Conservation (phyloP, 768 basidiomycete genomes). For the Sutorius australiensis region DNA sequence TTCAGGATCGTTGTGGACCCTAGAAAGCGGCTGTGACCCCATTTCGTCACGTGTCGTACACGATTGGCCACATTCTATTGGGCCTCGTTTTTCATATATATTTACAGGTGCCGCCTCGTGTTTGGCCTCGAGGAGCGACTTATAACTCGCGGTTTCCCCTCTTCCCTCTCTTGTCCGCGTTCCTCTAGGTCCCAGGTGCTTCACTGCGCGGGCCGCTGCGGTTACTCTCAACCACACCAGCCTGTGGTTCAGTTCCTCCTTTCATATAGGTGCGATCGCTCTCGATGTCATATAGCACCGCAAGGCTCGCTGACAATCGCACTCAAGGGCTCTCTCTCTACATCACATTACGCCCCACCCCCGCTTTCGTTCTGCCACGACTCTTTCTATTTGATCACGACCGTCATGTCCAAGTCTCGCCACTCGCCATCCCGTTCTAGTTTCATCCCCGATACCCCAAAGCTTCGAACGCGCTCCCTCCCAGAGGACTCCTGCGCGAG, state of each 20-base stretch:
- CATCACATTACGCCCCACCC: background rate
- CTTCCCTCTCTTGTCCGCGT: constrained; percentile 11
- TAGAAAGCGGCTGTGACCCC: background rate
- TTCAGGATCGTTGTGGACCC: background rate
- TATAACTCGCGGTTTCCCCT: constrained; percentile 13
- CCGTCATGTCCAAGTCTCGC: constrained; percentile 24
- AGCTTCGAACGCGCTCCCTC: constrained; percentile 13
- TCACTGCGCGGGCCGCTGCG: constrained; percentile 27
- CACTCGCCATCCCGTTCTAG: constrained; percentile 12
- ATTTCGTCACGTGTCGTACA: constrained; percentile 17
- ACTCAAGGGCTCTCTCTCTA: constrained; percentile 3
- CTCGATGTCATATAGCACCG: background rate
- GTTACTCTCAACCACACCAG: constrained; percentile 16
- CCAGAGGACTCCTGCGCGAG: constrained; percentile 12
- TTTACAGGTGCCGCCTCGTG: constrained; percentile 24
- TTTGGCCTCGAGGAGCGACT: constrained; percentile 21
- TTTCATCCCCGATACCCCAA: constrained; percentile 23
- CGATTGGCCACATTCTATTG: constrained; percentile 24
- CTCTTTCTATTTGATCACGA: constrained; percentile 23
- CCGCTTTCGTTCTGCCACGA: constrained; percentile 18
- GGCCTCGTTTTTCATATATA: constrained; percentile 6
- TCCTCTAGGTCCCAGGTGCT: constrained; percentile 16
- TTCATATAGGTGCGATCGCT: constrained; percentile 12
- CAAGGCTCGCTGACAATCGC: background rate
- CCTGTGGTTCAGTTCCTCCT: constrained; percentile 13